Evolutionary conservation across 345 rosid species (phyloP).

Genomic region (Melaleuca quinquenervia): DNA sequence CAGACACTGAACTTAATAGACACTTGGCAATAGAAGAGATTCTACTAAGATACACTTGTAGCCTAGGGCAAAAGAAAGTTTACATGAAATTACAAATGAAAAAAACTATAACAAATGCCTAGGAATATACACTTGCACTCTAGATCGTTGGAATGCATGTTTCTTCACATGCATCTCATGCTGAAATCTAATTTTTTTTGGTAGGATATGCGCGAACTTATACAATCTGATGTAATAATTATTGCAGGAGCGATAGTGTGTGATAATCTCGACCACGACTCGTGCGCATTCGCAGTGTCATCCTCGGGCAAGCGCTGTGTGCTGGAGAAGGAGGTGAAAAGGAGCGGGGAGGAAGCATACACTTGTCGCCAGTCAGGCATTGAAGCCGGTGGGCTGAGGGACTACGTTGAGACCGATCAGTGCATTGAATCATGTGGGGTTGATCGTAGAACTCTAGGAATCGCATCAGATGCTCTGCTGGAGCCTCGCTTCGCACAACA

Average conservation of each 20-base stretch:
- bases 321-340: slow-evolving; percentile 50
- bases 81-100: neutral
- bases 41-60: neutral
- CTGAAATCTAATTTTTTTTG: neutral
- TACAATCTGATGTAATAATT: neutral
- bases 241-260: slow-evolving; percentile 40
- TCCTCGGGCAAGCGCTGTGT: slow-evolving; percentile 72
- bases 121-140: neutral
- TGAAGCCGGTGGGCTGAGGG: slow-evolving; percentile 47
- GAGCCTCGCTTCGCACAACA: slow-evolving; percentile 44
- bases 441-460: slow-evolving; percentile 64
- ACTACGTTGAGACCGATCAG: slow-evolving; percentile 54
- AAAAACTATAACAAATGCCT: neutral
- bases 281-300: slow-evolving; percentile 68
- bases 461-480: slow-evolving; percentile 77
- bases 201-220: neutral
- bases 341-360: slow-evolving; percentile 49
- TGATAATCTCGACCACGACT: slow-evolving; percentile 39
- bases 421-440: slow-evolving; percentile 68
- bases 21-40: neutral
- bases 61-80: no score
- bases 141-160: neutral
- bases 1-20: neutral
- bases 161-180: neutral
- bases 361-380: slow-evolving; percentile 59